phyloP scores from a whole-genome alignment of 257 asterid species.

The Voacanga thouarsii region DNA sequence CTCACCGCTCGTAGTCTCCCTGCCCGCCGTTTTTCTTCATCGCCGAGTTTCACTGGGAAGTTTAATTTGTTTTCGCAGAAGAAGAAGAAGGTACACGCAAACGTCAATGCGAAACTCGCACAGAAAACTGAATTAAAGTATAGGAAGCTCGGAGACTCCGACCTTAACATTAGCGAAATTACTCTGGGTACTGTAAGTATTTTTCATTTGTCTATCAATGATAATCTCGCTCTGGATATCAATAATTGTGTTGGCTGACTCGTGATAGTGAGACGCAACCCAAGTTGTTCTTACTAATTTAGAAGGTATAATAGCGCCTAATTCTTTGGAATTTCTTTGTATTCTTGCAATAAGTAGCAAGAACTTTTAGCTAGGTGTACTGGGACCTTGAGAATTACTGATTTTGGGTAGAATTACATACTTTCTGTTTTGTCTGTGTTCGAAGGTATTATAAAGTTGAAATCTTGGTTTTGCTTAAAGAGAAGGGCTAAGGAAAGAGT shows the following conservation, averaged over 20 bases:
- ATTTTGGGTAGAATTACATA: too few species aligned
- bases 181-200: conserved; percentile 76
- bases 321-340: background rate
- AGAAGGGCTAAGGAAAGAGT: background rate
- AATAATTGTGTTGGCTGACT: too few species aligned
- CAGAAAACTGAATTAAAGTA: conserved; percentile 48
- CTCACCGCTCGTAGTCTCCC: conserved; percentile 14
- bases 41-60: background rate
- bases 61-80: conserved; percentile 10
- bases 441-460: background rate
- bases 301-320: background rate
- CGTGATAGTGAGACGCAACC: too few species aligned
- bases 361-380: background rate
- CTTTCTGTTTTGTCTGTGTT: background rate
- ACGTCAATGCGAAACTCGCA: conserved; percentile 17
- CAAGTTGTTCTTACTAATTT: too few species aligned
- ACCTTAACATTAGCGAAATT: conserved; percentile 81
- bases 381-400: background rate
- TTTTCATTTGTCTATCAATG: background rate
- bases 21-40: conserved; percentile 8
- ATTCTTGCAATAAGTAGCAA: background rate
- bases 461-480: background rate
- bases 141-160: conserved; percentile 81
- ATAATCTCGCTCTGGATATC: too few species aligned
- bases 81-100: conserved; percentile 21